Percentiles rank a stretch among this genome's conserved stretches.
Conservation (phyloP, 2,329 filamentous ascomycete genomes). For the Exophiala calicioides region DNA sequence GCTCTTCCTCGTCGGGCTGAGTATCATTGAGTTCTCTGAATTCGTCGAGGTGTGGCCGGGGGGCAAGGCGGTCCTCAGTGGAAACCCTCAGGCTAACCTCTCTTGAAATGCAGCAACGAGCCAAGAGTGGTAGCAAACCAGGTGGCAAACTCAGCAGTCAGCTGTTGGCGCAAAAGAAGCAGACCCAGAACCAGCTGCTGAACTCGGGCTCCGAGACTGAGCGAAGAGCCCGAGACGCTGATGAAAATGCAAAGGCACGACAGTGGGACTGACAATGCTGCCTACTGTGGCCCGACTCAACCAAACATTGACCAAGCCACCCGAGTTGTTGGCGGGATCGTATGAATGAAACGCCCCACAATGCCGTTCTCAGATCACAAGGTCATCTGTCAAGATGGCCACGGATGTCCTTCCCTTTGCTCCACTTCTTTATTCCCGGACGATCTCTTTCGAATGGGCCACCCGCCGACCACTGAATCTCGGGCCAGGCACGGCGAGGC, state of each 20-base stretch:
- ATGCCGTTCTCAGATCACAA: too few species aligned
- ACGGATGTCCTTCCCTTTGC: too few species aligned
- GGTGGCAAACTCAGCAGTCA: constrained; percentile 71
- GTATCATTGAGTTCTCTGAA: not conserved
- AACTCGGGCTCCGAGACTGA: constrained; percentile 69
- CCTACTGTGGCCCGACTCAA: too few species aligned
- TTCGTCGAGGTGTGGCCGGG: not conserved
- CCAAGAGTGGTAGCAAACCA: constrained; percentile 53
- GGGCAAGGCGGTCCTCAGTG: not conserved
- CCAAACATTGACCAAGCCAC: not conserved
- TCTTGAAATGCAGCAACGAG: constrained; percentile 59
- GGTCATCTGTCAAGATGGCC: too few species aligned
- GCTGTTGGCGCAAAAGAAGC: constrained; percentile 72
- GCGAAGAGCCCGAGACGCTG: constrained; percentile 65
- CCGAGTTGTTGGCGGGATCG: too few species aligned
- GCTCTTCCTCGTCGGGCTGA: too few species aligned
- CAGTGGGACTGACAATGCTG: constrained; percentile 27
- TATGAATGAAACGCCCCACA: too few species aligned
- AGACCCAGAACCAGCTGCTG: constrained; percentile 68
- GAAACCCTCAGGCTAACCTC: constrained; percentile 1
- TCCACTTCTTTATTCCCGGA: too few species aligned
- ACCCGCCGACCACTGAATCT: too few species aligned
- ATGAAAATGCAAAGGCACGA: constrained; percentile 40
- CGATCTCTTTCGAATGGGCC: too few species aligned
- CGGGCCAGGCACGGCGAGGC: too few species aligned